These are phyloP conservation scores for Ceratonia siliqua DNA, from an alignment of 306 rosid species.

Conservation along the genomic window DNA sequence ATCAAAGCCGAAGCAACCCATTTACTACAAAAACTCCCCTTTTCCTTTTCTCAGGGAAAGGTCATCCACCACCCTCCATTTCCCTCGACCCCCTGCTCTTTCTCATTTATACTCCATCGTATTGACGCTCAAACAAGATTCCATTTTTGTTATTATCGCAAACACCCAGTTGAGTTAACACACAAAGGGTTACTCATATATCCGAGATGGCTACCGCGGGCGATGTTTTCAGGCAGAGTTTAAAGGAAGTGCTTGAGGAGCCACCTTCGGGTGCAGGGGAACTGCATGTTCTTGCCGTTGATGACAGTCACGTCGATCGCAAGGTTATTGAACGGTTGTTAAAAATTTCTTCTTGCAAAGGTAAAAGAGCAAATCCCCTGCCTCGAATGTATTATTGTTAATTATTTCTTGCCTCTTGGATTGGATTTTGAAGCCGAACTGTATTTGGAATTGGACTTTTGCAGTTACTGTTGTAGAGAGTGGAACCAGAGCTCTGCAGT, in stretches of 20 bases:
- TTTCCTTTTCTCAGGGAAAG: not conserved
- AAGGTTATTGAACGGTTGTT: conserved; percentile 83
- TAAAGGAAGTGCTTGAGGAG: conserved; percentile 40
- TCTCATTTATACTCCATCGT: not conserved
- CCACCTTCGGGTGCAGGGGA: conserved; percentile 35
- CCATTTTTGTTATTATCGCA: not conserved
- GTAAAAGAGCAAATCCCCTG: conserved; percentile 25
- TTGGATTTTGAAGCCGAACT: conserved; percentile 20
- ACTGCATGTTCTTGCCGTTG: conserved; percentile 91
- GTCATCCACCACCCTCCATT: not conserved
- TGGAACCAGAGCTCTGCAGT: conserved; percentile 89
- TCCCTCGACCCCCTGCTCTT: not conserved
- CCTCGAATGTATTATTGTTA: not conserved
- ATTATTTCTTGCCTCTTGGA: not conserved
- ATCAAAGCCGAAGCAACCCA: conserved; percentile 36
- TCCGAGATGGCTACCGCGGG: conserved; percentile 50
- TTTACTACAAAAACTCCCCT: not conserved
- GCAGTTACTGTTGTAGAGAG: conserved; percentile 95
- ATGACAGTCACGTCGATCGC: conserved; percentile 81
- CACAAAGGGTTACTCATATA: not conserved
- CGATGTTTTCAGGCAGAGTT: conserved; percentile 43
- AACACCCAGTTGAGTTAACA: not conserved
- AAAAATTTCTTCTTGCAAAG: conserved; percentile 81
- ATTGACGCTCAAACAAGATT: not conserved
- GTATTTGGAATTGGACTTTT: conserved; percentile 21